These are phyloP conservation scores for Groenewaldozyma auringiensis DNA, from an alignment of 1,139 yeast genomes.

Conservation along the genomic window DNA sequence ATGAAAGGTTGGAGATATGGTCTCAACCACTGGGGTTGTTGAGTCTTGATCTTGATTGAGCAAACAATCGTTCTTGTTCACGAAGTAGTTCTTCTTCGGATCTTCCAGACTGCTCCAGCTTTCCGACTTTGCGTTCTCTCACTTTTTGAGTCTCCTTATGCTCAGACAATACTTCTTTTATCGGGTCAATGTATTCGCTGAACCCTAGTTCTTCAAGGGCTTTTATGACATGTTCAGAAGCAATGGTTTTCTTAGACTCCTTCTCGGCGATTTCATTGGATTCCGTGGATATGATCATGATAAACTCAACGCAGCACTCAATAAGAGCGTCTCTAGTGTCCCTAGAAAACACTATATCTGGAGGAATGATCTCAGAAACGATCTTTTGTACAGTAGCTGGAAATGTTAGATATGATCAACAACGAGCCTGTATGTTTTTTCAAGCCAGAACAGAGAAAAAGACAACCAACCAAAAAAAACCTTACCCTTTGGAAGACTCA, in stretches of 20 bases:
- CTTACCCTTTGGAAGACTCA: conserved; percentile 37
- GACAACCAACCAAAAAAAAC: not conserved
- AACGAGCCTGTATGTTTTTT: too few species aligned
- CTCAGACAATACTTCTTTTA: conserved; percentile 72
- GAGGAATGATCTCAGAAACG: conserved; percentile 79
- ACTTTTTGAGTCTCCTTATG: conserved; percentile 73
- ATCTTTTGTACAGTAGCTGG: conserved; percentile 97
- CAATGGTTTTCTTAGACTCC: conserved; percentile 93
- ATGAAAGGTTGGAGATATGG: not conserved
- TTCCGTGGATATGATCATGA: conserved; percentile 89
- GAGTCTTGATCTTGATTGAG: conserved; percentile 64
- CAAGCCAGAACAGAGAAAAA: not conserved
- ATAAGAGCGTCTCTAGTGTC: conserved; percentile 94
- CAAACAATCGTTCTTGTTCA: conserved; percentile 89
- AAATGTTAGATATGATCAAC: too few species aligned
- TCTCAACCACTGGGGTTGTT: conserved; percentile 19
- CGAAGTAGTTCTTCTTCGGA: conserved; percentile 84
- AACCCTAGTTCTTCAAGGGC: conserved; percentile 88
- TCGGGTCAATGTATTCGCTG: conserved; percentile 71
- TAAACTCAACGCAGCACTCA: conserved; percentile 92
- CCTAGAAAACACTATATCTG: conserved; percentile 78
- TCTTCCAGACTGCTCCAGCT: conserved; percentile 86
- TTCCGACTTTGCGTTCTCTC: conserved; percentile 88
- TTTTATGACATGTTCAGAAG: conserved; percentile 90
- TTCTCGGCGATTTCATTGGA: conserved; percentile 95